phyloP scores from a whole-genome alignment of 1,139 yeast genomes.

The Torulaspora pretoriensis region DNA sequence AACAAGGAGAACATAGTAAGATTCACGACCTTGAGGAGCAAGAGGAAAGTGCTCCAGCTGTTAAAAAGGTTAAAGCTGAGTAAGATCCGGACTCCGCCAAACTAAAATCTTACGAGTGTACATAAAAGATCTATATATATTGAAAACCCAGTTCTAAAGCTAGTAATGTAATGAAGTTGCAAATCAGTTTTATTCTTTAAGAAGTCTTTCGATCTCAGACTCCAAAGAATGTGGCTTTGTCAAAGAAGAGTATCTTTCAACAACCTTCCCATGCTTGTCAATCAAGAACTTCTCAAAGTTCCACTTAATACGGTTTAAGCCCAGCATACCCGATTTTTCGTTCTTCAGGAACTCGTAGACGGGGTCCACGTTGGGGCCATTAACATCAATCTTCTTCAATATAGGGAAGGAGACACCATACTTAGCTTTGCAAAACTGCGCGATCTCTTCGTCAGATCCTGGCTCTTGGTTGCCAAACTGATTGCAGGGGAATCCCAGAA shows the following conservation, averaged over 20 bases:
- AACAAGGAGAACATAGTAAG: neutral
- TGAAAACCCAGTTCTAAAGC: too few species aligned
- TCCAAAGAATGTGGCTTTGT: conserved; percentile 63
- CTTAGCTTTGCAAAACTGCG: conserved; percentile 55
- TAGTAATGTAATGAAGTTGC: too few species aligned
- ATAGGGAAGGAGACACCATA: conserved; percentile 89
- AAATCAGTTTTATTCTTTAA: conserved; percentile 25
- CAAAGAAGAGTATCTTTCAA: conserved; percentile 62
- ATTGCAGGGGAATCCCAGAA: conserved; percentile 89
- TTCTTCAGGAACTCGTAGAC: conserved; percentile 72
- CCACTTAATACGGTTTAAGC: conserved; percentile 85
- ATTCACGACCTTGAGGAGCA: conserved; percentile 3
- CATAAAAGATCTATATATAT: too few species aligned
- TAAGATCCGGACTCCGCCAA: neutral
- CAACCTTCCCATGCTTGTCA: conserved; percentile 67
- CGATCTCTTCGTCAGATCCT: conserved; percentile 60
- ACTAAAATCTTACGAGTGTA: too few species aligned
- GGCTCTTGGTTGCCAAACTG: conserved; percentile 94
- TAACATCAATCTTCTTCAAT: conserved; percentile 81
- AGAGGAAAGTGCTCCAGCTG: conserved; percentile 8
- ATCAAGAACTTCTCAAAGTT: conserved; percentile 90
- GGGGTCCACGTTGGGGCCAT: conserved; percentile 76
- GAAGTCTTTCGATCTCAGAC: conserved; percentile 44
- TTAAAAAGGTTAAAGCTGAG: conserved; percentile 20
- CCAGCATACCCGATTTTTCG: conserved; percentile 56